phyloP scores from a whole-genome alignment of 805 yeast genomes.

The Candida tibetensis region DNA sequence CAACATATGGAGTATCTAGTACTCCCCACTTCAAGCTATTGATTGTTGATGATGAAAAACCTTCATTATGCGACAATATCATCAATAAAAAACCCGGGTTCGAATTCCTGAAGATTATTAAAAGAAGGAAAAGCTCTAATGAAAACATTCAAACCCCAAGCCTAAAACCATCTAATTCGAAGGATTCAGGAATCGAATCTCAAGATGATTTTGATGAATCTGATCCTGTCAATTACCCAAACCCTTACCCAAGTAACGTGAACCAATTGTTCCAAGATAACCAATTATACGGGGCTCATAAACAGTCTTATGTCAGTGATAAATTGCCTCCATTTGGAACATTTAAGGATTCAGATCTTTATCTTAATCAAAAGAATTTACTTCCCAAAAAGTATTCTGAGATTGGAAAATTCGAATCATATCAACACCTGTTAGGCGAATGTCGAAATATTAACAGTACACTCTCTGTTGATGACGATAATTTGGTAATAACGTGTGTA shows the following conservation, averaged over 20 bases:
- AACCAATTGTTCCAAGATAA: constrained; percentile 11
- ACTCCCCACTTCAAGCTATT: constrained; percentile 34
- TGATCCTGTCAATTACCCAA: constrained; percentile 15
- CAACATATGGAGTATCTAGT: constrained; percentile 27
- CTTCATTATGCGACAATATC: constrained; percentile 35
- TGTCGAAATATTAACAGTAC: constrained; percentile 19
- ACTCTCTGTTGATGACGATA: constrained; percentile 30
- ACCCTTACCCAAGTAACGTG: constrained; percentile 31
- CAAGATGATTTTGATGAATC: constrained; percentile 1
- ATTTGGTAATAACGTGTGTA: constrained; percentile 30
- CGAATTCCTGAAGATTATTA: constrained; percentile 19
- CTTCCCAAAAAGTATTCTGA: constrained; percentile 38
- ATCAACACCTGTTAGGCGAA: constrained; percentile 24
- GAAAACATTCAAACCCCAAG: neutral
- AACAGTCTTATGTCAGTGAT: constrained; percentile 20
- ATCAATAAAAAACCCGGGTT: constrained; percentile 28
- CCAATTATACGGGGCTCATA: neutral
- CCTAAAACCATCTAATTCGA: neutral
- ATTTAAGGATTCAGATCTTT: constrained; percentile 28
- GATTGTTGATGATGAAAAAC: constrained; percentile 32
- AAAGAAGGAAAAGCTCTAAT: constrained; percentile 7
- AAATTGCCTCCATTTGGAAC: constrained; percentile 40
- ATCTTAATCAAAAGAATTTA: constrained; percentile 10
- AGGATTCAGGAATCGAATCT: neutral
- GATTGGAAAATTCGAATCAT: constrained; percentile 32